These are phyloP conservation scores for Kandelia obovata DNA, from an alignment of 345 rosid species.

Conservation along the genomic window DNA sequence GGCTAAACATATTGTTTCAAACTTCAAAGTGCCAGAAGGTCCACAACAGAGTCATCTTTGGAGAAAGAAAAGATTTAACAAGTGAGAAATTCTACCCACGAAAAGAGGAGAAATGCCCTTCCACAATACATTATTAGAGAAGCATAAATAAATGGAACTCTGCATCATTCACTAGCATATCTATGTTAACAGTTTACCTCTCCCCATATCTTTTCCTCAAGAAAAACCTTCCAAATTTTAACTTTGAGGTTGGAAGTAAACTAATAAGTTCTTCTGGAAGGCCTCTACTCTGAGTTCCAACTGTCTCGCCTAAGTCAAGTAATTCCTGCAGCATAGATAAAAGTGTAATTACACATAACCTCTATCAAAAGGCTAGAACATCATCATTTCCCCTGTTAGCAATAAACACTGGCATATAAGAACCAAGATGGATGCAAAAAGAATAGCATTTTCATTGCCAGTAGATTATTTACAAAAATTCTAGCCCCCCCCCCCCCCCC, in stretches of 20 bases:
- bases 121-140: too few species aligned
- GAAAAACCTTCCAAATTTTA: slow-evolving; percentile 54
- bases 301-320: slow-evolving; percentile 65
- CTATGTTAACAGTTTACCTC: slow-evolving; percentile 35
- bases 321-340: slow-evolving; percentile 44
- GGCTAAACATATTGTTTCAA: too few species aligned
- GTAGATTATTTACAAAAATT: neutral
- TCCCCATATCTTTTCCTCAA: slow-evolving; percentile 51
- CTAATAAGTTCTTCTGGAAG: slow-evolving; percentile 52
- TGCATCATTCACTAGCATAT: neutral
- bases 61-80: too few species aligned
- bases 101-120: too few species aligned
- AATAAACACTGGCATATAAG: neutral
- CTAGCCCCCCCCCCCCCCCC: neutral
- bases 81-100: too few species aligned
- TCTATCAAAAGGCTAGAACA: neutral
- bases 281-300: slow-evolving; percentile 64
- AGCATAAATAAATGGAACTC: neutral
- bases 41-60: too few species aligned
- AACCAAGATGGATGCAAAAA: neutral
- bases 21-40: too few species aligned
- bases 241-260: slow-evolving; percentile 60
- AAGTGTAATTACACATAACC: neutral
- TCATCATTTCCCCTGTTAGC: neutral
- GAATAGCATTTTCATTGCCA: neutral